Evolutionary conservation across 1,284 basidiomycete genomes (phyloP).

Genomic region (Cyathus olla): DNA sequence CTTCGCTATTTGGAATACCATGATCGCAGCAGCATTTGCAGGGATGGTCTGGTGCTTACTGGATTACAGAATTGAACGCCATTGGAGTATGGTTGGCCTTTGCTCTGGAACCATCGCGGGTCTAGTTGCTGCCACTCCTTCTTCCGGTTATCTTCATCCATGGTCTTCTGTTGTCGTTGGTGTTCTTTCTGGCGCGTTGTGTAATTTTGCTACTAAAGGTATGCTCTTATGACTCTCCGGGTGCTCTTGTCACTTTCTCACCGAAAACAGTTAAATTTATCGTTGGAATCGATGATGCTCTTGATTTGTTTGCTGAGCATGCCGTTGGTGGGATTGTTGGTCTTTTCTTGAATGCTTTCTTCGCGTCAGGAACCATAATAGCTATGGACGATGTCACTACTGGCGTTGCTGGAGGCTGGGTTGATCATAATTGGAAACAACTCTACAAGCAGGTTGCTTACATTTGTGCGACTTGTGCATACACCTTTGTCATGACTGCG

Average conservation of each 20-base stretch:
- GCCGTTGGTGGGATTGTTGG: slow-evolving; percentile 92
- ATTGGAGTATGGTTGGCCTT: slow-evolving; percentile 90
- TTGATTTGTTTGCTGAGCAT: slow-evolving; percentile 93
- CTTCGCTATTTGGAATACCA: slow-evolving; percentile 91
- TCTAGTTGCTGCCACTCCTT: slow-evolving; percentile 91
- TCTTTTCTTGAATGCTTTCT: slow-evolving; percentile 83
- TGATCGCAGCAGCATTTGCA: slow-evolving; percentile 81
- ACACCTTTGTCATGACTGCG: slow-evolving; percentile 78
- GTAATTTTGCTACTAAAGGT: slow-evolving; percentile 91
- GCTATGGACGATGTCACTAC: slow-evolving; percentile 76
- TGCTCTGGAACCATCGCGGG: slow-evolving; percentile 90
- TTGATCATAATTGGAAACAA: slow-evolving; percentile 55
- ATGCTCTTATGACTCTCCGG: slow-evolving; percentile 41
- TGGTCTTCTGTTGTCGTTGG: slow-evolving; percentile 86
- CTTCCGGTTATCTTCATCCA: slow-evolving; percentile 75
- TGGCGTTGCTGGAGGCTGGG: slow-evolving; percentile 45
- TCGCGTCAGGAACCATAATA: slow-evolving; percentile 74
- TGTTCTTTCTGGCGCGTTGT: slow-evolving; percentile 77
- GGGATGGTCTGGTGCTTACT: slow-evolving; percentile 92
- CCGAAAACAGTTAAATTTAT: slow-evolving; percentile 70
- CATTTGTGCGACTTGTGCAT: slow-evolving; percentile 75
- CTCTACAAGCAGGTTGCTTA: slow-evolving; percentile 90
- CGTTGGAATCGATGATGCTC: slow-evolving; percentile 82
- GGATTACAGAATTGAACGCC: slow-evolving; percentile 86
- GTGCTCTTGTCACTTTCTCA: slow-evolving; percentile 15